Percentiles rank a stretch among this genome's conserved stretches.
Evolutionary conservation across 805 yeast genomes (phyloP).

Genomic region (Schwanniomyces yamadae): DNA sequence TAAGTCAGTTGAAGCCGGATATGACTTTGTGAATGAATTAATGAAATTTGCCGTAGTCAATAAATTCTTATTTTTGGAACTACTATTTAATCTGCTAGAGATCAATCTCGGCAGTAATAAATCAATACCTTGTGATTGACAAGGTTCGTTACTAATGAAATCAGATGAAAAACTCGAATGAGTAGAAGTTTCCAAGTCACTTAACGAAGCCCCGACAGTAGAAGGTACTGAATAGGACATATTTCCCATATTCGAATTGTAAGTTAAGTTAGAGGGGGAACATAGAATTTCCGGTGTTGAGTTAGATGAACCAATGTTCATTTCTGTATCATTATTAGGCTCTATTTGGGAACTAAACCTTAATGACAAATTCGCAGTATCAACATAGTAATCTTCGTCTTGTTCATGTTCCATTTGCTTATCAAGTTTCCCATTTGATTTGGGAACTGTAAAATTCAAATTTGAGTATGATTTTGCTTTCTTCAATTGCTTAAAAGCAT

Average conservation of each 20-base stretch:
- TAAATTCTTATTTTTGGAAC: conserved; percentile 4
- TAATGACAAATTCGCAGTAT: conserved; percentile 28
- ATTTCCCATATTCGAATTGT: conserved; percentile 5
- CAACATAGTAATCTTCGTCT: conserved; percentile 17
- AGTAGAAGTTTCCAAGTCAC: conserved; percentile 3
- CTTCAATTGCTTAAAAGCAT: conserved; percentile 40
- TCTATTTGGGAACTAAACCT: conserved; percentile 22
- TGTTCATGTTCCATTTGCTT: conserved; percentile 1
- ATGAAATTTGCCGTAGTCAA: conserved; percentile 10
- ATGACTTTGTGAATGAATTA: conserved; percentile 33
- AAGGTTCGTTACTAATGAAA: neutral
- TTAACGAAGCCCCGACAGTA: conserved; percentile 5
- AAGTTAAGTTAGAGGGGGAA: conserved; percentile 5
- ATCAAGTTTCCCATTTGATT: neutral
- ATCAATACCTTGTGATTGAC: conserved; percentile 17
- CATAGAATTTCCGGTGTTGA: conserved; percentile 7
- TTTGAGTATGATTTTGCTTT: conserved; percentile 33
- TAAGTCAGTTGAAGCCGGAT: conserved; percentile 52
- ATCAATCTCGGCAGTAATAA: conserved; percentile 26
- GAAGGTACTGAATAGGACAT: conserved; percentile 13
- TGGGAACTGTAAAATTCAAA: neutral
- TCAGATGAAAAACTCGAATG: neutral
- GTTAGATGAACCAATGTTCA: conserved; percentile 5
- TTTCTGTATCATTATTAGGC: conserved; percentile 4
- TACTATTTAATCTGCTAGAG: conserved; percentile 6